Percentiles rank a stretch among this genome's conserved stretches.
Conservation (phyloP, 306 rosid species). For the Cercis canadensis region DNA sequence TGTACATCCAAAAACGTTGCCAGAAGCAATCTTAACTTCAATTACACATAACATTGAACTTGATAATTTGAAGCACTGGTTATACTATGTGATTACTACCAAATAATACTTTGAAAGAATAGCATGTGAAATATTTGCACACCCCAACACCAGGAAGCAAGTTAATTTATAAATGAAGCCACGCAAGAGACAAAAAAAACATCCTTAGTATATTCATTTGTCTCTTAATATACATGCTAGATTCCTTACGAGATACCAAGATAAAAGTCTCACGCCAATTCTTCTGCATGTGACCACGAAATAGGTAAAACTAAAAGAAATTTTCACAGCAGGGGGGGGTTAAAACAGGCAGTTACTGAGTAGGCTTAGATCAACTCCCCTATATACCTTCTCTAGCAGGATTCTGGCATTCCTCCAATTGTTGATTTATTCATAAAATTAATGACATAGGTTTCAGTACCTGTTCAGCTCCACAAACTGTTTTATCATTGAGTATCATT, state of each 20-base stretch:
- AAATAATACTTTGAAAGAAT: no score
- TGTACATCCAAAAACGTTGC: no score
- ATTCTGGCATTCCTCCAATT: not conserved
- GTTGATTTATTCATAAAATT: not conserved
- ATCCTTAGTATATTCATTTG: not conserved
- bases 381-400: not conserved
- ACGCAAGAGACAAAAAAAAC: not conserved
- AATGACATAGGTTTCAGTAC: not conserved
- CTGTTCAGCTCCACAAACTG: not conserved
- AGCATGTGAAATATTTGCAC: no score
- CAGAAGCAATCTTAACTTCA: no score
- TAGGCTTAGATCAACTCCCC: not conserved
- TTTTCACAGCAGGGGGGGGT: not conserved
- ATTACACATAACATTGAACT: no score
- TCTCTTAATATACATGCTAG: not conserved
- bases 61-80: no score
- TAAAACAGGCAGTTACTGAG: not conserved
- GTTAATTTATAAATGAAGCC: no score
- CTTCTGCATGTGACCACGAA: not conserved
- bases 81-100: no score
- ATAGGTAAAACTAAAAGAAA: not conserved
- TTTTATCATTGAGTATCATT: no score
- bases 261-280: not conserved
- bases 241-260: not conserved
- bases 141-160: no score